Evolutionary conservation across 2,329 filamentous ascomycete species (phyloP), one percentile per base, ranked within the genome.

Genomic region (Teratosphaeriaceae sp.): DNA sequence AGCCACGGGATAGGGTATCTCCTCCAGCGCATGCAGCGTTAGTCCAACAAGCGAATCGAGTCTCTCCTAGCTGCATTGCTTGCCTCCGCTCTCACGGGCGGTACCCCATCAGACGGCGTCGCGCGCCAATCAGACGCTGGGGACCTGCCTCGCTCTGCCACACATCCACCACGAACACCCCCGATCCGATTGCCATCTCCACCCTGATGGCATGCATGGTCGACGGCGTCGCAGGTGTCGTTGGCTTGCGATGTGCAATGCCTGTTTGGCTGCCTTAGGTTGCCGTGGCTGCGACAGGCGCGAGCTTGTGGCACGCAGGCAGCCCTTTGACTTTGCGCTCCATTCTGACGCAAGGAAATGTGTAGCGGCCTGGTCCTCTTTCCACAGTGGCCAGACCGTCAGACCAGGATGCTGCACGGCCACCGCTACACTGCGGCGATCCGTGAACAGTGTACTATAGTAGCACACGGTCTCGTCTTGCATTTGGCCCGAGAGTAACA

Each of bases 41-140:
- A 15, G 15, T 20, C 9, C 12, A n/a, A 29, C 19, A 39, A 16
- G 23, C 37, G 24, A 27, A 39, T 39, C 23, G 37, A 39, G 37
- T 39, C 24, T 27, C 29, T n/a, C 37, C 24, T 39, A 39, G 37
- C 37, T 39, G 37, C 37, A 39, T 39, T 22, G 20, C 24, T 15
- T 11, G 11, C 22, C 23, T 23, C 23, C 16, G 37, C 20, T 24
- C 9, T 19, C 15, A n/a, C n/a, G 23, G 37, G 37, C 15, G 15
- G 15, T 22, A 22, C 9, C 29, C 19, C 19, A 38, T 20, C 22
- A 26, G n/a, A 4, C 5, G 27, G 37, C 19, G 24, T 20, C 22
- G 38, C 38, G 38, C 38, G 20, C 38, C 38, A 41, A 41, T 41
- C 38, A 41, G 5, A 22, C 3, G 4, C 5, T 23, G 22, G 12